Evolutionary conservation across 2,329 filamentous ascomycete genomes (phyloP).

Genomic region (Blastomyces gilchristii): DNA sequence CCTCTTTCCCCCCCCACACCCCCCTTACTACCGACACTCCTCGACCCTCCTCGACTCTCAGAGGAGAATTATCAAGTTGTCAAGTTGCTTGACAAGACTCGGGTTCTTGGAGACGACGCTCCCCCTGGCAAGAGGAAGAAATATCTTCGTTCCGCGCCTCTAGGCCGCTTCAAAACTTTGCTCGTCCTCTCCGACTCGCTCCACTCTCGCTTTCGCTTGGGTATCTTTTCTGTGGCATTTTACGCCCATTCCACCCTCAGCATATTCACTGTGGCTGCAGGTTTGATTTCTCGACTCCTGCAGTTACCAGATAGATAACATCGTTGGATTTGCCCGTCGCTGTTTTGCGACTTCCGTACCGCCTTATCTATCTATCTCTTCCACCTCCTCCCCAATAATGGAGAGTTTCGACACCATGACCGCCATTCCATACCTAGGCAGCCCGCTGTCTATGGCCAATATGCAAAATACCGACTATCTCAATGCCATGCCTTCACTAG

Average conservation of each 20-base stretch:
- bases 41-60: too few relatives aligned
- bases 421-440: conserved; percentile 53
- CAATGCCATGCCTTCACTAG: conserved; percentile 42
- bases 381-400: conserved; percentile 26
- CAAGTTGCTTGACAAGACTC: background rate
- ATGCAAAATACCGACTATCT: conserved; percentile 40
- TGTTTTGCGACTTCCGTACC: background rate
- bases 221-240: background rate
- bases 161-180: background rate
- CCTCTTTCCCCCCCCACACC: too few relatives aligned
- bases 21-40: too few relatives aligned
- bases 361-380: background rate
- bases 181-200: background rate
- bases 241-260: background rate
- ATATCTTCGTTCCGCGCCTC: background rate
- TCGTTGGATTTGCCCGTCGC: background rate
- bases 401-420: conserved; percentile 51
- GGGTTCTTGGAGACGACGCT: background rate
- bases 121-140: background rate
- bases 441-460: conserved; percentile 46
- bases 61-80: background rate
- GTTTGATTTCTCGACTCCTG: background rate
- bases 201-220: background rate
- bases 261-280: background rate
- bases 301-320: background rate